phyloP scores from a whole-genome alignment of 305 asterid species.

The Fraxinus ornus region DNA sequence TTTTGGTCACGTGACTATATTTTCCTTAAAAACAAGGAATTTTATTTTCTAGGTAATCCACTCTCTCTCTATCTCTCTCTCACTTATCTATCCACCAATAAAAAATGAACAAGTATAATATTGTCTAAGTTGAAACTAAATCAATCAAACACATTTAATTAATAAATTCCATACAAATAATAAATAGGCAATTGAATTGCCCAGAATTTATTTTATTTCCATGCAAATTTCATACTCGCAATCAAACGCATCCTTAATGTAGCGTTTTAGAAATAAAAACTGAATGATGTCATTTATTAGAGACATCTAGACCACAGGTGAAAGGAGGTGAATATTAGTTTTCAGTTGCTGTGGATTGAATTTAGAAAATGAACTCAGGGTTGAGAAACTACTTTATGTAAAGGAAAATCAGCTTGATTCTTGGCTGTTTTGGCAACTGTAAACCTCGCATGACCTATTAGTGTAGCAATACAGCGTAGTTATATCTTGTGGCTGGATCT shows the following conservation, averaged over 20 bases:
- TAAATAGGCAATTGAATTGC: no score
- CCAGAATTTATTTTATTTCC: no score
- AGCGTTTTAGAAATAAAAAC: background rate
- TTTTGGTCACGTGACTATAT: no score
- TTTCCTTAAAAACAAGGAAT: no score
- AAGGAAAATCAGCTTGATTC: conserved; percentile 12
- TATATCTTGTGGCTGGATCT: background rate
- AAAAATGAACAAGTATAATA: no score
- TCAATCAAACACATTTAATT: no score
- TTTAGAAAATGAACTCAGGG: conserved; percentile 13
- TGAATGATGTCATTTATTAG: background rate
- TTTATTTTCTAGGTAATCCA: no score
- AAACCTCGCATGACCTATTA: background rate
- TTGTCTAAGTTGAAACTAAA: no score
- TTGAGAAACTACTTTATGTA: conserved; percentile 4
- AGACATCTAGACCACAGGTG: background rate
- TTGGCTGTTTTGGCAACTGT: conserved; percentile 2
- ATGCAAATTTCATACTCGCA: no score
- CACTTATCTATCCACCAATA: no score
- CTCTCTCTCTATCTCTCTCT: no score
- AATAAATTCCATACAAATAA: no score
- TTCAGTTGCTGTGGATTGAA: background rate
- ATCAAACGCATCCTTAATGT: background rate
- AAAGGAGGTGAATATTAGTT: background rate
- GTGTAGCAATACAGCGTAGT: background rate